These are phyloP conservation scores for Leishmania arabica DNA, from an alignment of 208 protist species.

Conservation along the genomic window DNA sequence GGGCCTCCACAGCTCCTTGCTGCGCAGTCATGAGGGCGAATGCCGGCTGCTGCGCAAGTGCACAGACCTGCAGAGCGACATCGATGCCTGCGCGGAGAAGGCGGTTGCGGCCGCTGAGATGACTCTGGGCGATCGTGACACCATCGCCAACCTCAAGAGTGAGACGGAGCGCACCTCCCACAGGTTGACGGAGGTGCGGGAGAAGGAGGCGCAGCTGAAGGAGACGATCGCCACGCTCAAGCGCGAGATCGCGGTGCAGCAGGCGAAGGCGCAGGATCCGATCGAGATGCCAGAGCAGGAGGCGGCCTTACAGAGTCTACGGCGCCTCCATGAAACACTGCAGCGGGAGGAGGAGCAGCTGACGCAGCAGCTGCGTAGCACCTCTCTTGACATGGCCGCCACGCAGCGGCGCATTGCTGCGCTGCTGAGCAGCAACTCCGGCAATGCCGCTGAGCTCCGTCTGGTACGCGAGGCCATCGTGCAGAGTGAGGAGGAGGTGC, in stretches of 20 bases:
- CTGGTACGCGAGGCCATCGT: constrained; percentile 43
- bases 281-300: constrained; percentile 93
- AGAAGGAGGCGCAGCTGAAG: constrained; percentile 94
- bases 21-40: constrained; percentile 98
- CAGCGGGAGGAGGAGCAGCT: constrained; percentile 91
- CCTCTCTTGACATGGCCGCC: constrained; percentile 50
- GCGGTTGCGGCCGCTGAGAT: constrained; percentile 94
- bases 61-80: constrained; percentile 94
- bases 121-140: constrained; percentile 94
- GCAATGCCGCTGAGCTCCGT: constrained; percentile 56
- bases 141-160: constrained; percentile 91
- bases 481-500: constrained; percentile 60
- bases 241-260: constrained; percentile 93
- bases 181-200: constrained; percentile 88
- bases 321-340: constrained; percentile 90
- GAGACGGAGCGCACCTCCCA: constrained; percentile 96
- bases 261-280: constrained; percentile 84
- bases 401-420: constrained; percentile 54
- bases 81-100: constrained; percentile 95
- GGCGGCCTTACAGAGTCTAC: constrained; percentile 92
- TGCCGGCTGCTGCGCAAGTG: constrained; percentile 96
- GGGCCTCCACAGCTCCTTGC: constrained; percentile 95
- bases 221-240: constrained; percentile 95
- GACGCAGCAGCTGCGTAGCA: constrained; percentile 54
- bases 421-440: constrained; percentile 44